Evolutionary conservation across 2,329 filamentous ascomycete genomes (phyloP).

Genomic region (Bipolaris bicolor): DNA sequence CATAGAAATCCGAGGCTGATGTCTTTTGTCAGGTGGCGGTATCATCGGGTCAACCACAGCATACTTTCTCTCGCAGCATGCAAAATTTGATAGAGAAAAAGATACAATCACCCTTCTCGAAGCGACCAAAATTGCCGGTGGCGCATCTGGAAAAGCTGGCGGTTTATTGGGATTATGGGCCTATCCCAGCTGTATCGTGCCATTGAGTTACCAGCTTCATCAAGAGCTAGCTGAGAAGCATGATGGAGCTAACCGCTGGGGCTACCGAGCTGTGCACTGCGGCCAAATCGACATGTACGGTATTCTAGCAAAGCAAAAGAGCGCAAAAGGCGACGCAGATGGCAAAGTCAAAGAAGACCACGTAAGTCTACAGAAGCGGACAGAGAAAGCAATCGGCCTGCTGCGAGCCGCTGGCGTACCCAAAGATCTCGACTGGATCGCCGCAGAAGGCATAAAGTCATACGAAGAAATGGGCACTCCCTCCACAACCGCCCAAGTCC

Average conservation of each 20-base stretch:
- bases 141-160: conserved; percentile 92
- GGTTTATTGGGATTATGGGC: conserved; percentile 91
- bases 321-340: conserved; percentile 33
- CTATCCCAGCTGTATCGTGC: conserved; percentile 83
- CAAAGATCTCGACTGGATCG: conserved; percentile 82
- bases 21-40: conserved; percentile 71
- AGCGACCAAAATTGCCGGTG: conserved; percentile 83
- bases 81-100: conserved; percentile 73
- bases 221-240: conserved; percentile 84
- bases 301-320: conserved; percentile 38
- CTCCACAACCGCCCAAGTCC: conserved; percentile 87
- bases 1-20: conserved; percentile 6
- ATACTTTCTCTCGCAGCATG: conserved; percentile 88
- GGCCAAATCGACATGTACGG: conserved; percentile 67
- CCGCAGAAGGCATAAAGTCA: conserved; percentile 66
- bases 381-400: conserved; percentile 57
- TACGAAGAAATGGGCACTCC: conserved; percentile 87
- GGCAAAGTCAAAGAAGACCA: conserved; percentile 44
- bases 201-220: conserved; percentile 83
- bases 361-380: conserved; percentile 63
- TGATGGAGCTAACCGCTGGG: conserved; percentile 78
- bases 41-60: conserved; percentile 92
- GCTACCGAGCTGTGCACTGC: conserved; percentile 80
- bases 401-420: conserved; percentile 70
- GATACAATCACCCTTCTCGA: conserved; percentile 88